Evolutionary conservation across 768 basidiomycete genomes (phyloP).

Genomic region (Kwoniella heveanensis): DNA sequence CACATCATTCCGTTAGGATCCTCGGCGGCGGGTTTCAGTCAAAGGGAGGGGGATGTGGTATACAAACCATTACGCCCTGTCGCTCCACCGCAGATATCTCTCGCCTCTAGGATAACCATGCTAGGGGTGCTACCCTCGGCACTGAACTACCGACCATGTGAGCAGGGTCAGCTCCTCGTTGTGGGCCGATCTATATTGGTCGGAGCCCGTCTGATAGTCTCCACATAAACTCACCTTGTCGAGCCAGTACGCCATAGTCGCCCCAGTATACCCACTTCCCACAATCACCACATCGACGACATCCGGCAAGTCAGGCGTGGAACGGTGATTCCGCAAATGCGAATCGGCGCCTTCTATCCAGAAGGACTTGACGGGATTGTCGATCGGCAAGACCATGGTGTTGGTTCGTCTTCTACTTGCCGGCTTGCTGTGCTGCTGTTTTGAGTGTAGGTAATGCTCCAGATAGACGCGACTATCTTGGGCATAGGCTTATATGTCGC

Average conservation of each 20-base stretch:
- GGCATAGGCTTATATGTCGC: too few species aligned
- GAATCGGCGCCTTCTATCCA: slow-evolving; percentile 36
- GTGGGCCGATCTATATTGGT: too few species aligned
- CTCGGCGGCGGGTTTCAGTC: not conserved
- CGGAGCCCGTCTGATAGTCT: too few species aligned
- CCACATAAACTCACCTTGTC: slow-evolving; percentile 25
- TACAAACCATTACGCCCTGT: slow-evolving; percentile 41
- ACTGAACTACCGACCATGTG: slow-evolving; percentile 15
- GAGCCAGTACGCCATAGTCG: slow-evolving; percentile 26
- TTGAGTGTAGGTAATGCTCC: too few species aligned
- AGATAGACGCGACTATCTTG: too few species aligned
- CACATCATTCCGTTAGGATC: not conserved
- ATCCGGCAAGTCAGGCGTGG: slow-evolving; percentile 28
- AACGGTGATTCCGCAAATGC: slow-evolving; percentile 21
- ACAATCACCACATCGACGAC: slow-evolving; percentile 29
- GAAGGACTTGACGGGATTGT: slow-evolving; percentile 30
- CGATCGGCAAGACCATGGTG: slow-evolving; percentile 34
- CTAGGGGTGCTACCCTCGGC: slow-evolving; percentile 20
- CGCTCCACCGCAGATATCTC: slow-evolving; percentile 32
- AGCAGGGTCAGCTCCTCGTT: not conserved
- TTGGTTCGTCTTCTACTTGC: too few species aligned
- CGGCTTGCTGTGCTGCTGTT: too few species aligned
- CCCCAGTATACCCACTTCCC: slow-evolving; percentile 35
- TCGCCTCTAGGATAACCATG: slow-evolving; percentile 36
- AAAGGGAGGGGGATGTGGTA: not conserved